Base-by-base conservation (phyloP, 1,284 basidiomycete species). In the Leccinum subrobustum region DNA sequence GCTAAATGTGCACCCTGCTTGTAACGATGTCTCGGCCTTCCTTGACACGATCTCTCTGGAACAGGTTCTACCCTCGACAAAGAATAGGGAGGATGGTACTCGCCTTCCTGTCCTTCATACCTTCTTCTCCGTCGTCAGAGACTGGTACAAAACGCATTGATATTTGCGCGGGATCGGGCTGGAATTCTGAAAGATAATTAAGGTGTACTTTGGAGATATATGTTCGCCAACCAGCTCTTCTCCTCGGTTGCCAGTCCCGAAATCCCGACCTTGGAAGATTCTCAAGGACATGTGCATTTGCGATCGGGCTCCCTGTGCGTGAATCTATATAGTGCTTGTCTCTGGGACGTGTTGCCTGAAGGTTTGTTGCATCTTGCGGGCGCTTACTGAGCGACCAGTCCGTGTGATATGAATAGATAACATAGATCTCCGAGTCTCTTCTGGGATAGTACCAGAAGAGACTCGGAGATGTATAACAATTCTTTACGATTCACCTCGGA, bases 141-240 rank as follows among this genome's bases (percentile, higher is more conserved):
- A 77, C 69, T 0, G 88, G 87, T 18, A 84, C 75, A 72, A 95
- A 96, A 2, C 75, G 77, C 63, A 95, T 58, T 4, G 61, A 61
- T 52, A 99, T 88, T 77, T 99, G 95, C 35, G 83, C 78, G 0
- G 96, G 95, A 60, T 91, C 83, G 76, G 94, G 93, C 18, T 85
- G 85, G 73, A 91, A 95, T 2, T 75, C 66, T 3, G 78, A 70
- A 1, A 99, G 84, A 74, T 87, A 97, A 55, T 88, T 83, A 29
- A 99, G 83, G 73, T 98, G 99, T 14, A 79, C 74, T 0, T 76
- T 67, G 3, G 81, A 81, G 67, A 98, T 86, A 73, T 88, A 98
- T 9, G 25, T 74, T 66, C 31, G 78, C 70, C 16, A 99, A 83
- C 85, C 92, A 96, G 14, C 70, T 65, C 33, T 81, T 80, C 72